These are phyloP conservation scores for Solanum tarapatanum DNA, from an alignment of 257 asterid species.

Conservation along the genomic window DNA sequence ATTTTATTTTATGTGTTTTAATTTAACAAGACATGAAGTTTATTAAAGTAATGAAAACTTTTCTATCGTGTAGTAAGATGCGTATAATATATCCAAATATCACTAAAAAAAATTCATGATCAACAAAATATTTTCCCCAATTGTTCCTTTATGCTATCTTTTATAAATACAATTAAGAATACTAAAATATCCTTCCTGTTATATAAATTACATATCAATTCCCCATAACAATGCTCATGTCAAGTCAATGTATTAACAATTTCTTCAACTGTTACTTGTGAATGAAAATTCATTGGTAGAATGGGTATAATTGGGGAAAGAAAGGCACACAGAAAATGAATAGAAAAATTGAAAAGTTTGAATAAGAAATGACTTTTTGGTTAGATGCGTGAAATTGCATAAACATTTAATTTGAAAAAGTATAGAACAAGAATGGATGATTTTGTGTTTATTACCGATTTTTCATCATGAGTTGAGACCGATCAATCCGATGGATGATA, in stretches of 20 bases:
- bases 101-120: too few relatives aligned
- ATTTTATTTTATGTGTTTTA: too few relatives aligned
- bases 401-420: too few relatives aligned
- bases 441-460: too few relatives aligned
- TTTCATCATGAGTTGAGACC: too few relatives aligned
- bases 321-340: too few relatives aligned
- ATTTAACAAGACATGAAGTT: too few relatives aligned
- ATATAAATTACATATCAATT: background rate
- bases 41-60: too few relatives aligned
- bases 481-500: too few relatives aligned
- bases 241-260: background rate
- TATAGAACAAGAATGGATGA: too few relatives aligned
- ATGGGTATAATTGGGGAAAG: background rate
- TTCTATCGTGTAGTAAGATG: background rate
- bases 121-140: background rate
- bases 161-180: too few relatives aligned
- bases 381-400: background rate
- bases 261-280: background rate
- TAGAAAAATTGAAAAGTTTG: background rate
- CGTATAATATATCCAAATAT: background rate
- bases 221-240: background rate
- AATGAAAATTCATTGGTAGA: background rate
- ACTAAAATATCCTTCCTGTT: background rate
- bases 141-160: background rate
- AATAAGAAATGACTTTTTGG: background rate